Percentiles rank a stretch among this genome's conserved stretches.
Evolutionary conservation across 2,329 filamentous ascomycete genomes (phyloP).

Genomic region (Arthrobotrys musiformis): DNA sequence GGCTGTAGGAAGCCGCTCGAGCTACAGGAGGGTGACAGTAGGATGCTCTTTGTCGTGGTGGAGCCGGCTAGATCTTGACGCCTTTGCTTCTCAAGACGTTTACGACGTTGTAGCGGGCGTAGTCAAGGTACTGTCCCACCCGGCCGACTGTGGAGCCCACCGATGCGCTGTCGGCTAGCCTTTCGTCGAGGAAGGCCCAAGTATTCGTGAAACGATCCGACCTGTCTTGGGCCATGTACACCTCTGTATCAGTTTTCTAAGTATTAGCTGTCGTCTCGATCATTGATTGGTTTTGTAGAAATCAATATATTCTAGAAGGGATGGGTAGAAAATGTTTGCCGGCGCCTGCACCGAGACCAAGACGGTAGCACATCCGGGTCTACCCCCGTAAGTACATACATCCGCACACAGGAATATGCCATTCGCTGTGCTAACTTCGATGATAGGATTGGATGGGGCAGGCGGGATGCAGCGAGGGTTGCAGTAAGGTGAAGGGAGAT

Average conservation of each 20-base stretch:
- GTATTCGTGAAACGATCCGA: slow-evolving; percentile 80
- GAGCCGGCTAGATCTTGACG: slow-evolving; percentile 72
- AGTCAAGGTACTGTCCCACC: slow-evolving; percentile 81
- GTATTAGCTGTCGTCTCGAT: slow-evolving; percentile 10
- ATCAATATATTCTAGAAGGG: slow-evolving; percentile 7
- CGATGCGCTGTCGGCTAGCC: slow-evolving; percentile 75
- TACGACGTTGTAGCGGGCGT: slow-evolving; percentile 78
- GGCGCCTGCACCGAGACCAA: neutral
- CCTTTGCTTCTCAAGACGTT: slow-evolving; percentile 91
- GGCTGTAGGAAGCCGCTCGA: neutral
- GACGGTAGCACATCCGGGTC: neutral
- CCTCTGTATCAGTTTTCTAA: slow-evolving; percentile 68
- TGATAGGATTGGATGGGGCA: slow-evolving; percentile 48
- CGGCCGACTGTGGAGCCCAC: slow-evolving; percentile 73
- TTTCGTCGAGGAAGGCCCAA: slow-evolving; percentile 78
- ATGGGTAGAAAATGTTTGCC: neutral
- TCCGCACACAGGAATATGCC: slow-evolving; percentile 24
- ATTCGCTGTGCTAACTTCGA: slow-evolving; percentile 6
- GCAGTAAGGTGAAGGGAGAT: slow-evolving; percentile 21
- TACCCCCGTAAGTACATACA: slow-evolving; percentile 20
- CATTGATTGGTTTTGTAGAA: neutral
- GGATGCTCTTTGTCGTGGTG: slow-evolving; percentile 3
- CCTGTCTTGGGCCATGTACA: slow-evolving; percentile 92
- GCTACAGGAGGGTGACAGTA: neutral
- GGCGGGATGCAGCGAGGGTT: slow-evolving; percentile 37